These are phyloP conservation scores for Paralagenidium karlingii DNA, from an alignment of 352 stramenopile species.

Conservation along the genomic window DNA sequence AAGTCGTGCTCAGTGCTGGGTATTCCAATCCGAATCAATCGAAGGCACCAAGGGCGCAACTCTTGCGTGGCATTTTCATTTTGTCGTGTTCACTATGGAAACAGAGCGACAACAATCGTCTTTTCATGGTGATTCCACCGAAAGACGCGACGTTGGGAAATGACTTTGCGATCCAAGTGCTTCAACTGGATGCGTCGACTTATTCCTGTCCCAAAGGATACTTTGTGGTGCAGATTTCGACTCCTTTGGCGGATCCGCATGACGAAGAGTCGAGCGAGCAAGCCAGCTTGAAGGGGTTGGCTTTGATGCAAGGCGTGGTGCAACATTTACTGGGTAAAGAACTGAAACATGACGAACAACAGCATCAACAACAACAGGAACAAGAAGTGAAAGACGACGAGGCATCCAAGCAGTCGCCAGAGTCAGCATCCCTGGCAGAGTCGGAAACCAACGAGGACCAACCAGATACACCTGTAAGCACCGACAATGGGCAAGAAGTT, in stretches of 20 bases:
- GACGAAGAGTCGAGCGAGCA: constrained; percentile 21
- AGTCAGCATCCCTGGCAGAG: too few relatives aligned
- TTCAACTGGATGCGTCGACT: constrained; percentile 54
- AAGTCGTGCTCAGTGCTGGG: constrained; percentile 49
- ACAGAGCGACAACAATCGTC: constrained; percentile 21
- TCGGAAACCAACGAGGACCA: too few relatives aligned
- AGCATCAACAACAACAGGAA: too few relatives aligned
- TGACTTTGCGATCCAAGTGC: constrained; percentile 44
- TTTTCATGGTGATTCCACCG: constrained; percentile 59
- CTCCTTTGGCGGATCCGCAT: constrained; percentile 26
- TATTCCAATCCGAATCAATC: constrained; percentile 9
- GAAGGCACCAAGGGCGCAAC: constrained; percentile 12
- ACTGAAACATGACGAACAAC: too few relatives aligned
- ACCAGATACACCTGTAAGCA: too few relatives aligned
- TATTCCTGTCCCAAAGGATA: constrained; percentile 46
- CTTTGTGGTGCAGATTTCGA: constrained; percentile 57
- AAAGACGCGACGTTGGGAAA: constrained; percentile 36
- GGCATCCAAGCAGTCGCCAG: background rate
- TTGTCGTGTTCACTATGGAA: constrained; percentile 24
- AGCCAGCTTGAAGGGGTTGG: constrained; percentile 14
- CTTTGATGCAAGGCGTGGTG: constrained; percentile 26
- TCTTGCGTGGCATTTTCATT: constrained; percentile 50
- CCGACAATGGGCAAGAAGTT: too few relatives aligned
- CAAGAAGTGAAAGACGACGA: too few relatives aligned
- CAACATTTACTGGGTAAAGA: constrained; percentile 5